phyloP scores from a whole-genome alignment of 164 flowering plant species.

The Dillenia suffruticosa region DNA sequence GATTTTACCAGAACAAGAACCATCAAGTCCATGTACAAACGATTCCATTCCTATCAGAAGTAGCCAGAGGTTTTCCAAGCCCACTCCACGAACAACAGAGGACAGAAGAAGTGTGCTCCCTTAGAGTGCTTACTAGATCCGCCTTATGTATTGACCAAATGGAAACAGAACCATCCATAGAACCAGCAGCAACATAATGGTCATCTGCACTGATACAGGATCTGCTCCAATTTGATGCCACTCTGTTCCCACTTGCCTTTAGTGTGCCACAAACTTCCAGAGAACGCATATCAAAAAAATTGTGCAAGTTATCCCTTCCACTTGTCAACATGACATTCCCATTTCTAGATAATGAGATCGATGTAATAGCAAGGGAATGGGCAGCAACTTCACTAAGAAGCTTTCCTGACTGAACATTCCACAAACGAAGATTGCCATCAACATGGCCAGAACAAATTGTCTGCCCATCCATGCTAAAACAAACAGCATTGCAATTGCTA shows the following conservation, averaged over 20 bases:
- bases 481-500: constrained; percentile 89
- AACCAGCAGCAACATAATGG: constrained; percentile 82
- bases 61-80: constrained; percentile 78
- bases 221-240: constrained; percentile 93
- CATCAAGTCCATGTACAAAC: constrained; percentile 70
- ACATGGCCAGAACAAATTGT: constrained; percentile 90
- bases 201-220: constrained; percentile 94
- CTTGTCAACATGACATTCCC: constrained; percentile 72
- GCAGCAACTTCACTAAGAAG: constrained; percentile 84
- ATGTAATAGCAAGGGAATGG: constrained; percentile 78
- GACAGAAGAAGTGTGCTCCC: constrained; percentile 67
- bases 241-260: constrained; percentile 64
- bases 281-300: constrained; percentile 76
- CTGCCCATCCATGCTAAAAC: constrained; percentile 79
- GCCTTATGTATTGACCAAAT: constrained; percentile 75
- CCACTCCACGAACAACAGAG: constrained; percentile 92
- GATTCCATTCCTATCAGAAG: constrained; percentile 77
- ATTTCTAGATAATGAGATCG: constrained; percentile 62
- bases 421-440: constrained; percentile 85
- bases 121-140: constrained; percentile 65
- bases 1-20: not conserved
- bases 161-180: constrained; percentile 75
- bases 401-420: constrained; percentile 81
- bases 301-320: constrained; percentile 91
- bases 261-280: constrained; percentile 81